These are phyloP conservation scores for Colletotrichum camelliae DNA, from an alignment of 2,329 filamentous ascomycete genomes.

Conservation along the genomic window DNA sequence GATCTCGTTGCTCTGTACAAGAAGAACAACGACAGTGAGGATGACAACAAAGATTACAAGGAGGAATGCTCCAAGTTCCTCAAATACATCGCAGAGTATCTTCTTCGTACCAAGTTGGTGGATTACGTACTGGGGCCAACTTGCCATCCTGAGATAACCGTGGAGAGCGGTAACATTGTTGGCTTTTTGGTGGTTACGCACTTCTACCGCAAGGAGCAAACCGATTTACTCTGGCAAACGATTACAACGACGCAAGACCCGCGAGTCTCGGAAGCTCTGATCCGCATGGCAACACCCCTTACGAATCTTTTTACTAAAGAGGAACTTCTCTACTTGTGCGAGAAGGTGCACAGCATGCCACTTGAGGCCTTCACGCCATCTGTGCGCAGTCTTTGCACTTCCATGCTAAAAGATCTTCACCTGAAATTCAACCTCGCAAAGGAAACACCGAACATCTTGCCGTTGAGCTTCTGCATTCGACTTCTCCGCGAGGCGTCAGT, in stretches of 20 bases:
- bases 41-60: conserved; percentile 32
- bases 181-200: conserved; percentile 84
- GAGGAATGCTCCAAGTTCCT: conserved; percentile 49
- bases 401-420: conserved; percentile 56
- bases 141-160: conserved; percentile 89
- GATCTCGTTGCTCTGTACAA: conserved; percentile 74
- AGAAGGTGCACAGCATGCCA: conserved; percentile 71
- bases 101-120: conserved; percentile 74
- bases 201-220: conserved; percentile 74
- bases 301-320: conserved; percentile 52
- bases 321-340: conserved; percentile 68
- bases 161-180: conserved; percentile 81
- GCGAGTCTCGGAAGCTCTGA: conserved; percentile 80
- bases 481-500: conserved; percentile 75
- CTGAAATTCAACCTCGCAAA: conserved; percentile 46
- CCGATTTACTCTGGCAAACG: conserved; percentile 84
- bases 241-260: conserved; percentile 83
- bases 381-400: conserved; percentile 67
- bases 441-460: conserved; percentile 40
- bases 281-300: conserved; percentile 65
- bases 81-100: conserved; percentile 70
- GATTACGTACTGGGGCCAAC: conserved; percentile 89
- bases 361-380: conserved; percentile 65
- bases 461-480: conserved; percentile 63
- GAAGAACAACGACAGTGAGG: conserved; percentile 53